phyloP scores from a whole-genome alignment of 345 rosid species.

The Eucalyptus fibrosa region DNA sequence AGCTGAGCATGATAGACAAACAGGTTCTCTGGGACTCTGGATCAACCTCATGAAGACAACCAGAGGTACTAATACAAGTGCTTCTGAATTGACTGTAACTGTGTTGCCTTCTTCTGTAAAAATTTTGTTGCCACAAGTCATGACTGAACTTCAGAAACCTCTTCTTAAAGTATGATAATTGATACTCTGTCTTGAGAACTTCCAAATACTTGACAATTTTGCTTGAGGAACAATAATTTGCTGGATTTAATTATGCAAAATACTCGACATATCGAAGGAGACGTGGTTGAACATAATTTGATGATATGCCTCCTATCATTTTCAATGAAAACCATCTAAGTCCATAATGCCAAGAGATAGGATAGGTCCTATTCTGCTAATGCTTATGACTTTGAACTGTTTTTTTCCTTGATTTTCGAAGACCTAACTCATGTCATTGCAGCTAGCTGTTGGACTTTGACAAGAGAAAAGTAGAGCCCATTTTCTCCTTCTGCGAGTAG shows the following conservation, averaged over 20 bases:
- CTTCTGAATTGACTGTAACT: background rate
- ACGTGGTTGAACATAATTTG: background rate
- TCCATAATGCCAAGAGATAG: background rate
- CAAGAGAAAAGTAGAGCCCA: constrained; percentile 1
- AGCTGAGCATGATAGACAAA: constrained; percentile 56
- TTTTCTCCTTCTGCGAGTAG: background rate
- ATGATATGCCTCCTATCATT: background rate
- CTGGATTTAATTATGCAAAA: background rate
- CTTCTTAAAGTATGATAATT: background rate
- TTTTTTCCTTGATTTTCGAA: background rate
- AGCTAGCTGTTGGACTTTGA: background rate
- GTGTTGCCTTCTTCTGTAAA: background rate
- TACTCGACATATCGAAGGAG: background rate
- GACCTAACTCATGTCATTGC: background rate
- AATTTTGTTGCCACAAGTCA: background rate
- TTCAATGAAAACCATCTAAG: background rate
- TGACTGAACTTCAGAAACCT: background rate
- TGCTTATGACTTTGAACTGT: background rate
- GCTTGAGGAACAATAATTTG: background rate
- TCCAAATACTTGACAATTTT: background rate
- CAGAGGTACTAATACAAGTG: background rate
- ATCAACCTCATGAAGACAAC: background rate
- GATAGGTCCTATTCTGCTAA: background rate
- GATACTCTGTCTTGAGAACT: background rate
- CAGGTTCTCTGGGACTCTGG: constrained; percentile 51